These are phyloP conservation scores for Pezicula carpinea DNA, from an alignment of 2,329 filamentous ascomycete species.

Conservation along the genomic window DNA sequence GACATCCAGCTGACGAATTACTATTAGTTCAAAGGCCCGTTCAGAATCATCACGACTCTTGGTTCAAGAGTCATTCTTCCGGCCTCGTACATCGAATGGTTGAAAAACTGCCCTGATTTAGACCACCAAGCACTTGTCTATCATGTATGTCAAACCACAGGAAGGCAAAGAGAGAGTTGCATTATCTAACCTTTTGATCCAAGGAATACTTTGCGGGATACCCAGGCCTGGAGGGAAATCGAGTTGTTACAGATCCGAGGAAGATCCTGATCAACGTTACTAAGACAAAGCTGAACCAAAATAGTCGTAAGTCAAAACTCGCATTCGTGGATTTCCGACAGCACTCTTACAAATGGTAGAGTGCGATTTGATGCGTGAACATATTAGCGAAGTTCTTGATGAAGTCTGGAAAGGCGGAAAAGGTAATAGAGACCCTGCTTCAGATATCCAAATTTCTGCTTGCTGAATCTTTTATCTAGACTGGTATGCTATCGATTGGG, in stretches of 20 bases:
- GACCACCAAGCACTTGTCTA: background rate
- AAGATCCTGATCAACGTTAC: background rate
- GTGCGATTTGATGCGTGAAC: background rate
- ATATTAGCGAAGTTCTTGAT: background rate
- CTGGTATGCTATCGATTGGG: background rate
- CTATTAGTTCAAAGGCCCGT: background rate
- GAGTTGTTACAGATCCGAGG: background rate
- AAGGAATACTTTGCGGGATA: background rate
- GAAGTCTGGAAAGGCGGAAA: background rate
- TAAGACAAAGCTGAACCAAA: background rate
- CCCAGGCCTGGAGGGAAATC: background rate
- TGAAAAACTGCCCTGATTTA: background rate
- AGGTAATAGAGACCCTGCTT: background rate
- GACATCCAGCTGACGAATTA: background rate
- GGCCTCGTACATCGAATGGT: background rate
- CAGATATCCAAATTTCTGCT: background rate
- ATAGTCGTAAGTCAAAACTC: background rate
- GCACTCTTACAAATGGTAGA: background rate
- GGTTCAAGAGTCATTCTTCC: background rate
- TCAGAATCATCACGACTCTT: constrained; percentile 1
- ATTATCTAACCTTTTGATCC: background rate
- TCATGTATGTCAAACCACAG: background rate
- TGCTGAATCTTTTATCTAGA: background rate
- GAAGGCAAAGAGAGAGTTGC: background rate
- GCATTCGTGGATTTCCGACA: background rate